A percentile compares a stretch with the other conserved stretches of the same genome.
These are phyloP conservation scores for Tylopilus felleus DNA, from an alignment of 768 basidiomycete species.

Conservation along the genomic window DNA sequence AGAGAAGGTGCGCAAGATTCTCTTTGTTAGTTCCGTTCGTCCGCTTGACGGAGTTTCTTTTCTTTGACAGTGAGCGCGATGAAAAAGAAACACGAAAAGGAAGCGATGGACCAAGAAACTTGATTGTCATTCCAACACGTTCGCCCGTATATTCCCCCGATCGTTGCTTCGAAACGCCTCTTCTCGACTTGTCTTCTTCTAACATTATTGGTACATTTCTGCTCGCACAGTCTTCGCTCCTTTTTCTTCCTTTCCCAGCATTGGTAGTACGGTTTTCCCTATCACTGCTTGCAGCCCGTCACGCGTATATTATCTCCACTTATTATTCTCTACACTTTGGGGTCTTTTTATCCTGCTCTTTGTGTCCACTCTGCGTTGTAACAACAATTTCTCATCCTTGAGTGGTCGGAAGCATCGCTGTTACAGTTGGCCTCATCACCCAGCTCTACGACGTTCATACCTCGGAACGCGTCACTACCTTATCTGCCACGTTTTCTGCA, in stretches of 20 bases:
- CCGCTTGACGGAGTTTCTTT: neutral
- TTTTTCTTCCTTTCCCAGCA: neutral
- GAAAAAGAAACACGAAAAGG: conserved; percentile 79
- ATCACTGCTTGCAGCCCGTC: neutral
- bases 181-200: conserved; percentile 2
- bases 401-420: neutral
- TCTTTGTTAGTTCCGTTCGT: neutral
- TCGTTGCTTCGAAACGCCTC: neutral
- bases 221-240: neutral
- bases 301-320: conserved; percentile 16
- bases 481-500: conserved; percentile 7
- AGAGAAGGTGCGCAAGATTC: conserved; percentile 63
- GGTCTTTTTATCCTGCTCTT: conserved; percentile 10
- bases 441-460: neutral
- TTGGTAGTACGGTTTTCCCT: neutral
- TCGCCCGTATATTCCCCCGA: neutral
- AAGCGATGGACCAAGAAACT: conserved; percentile 58
- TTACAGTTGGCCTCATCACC: neutral
- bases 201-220: conserved; percentile 21
- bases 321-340: conserved; percentile 15
- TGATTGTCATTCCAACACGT: conserved; percentile 8
- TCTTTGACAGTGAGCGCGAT: conserved; percentile 65
- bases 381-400: neutral
- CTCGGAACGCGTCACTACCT: neutral
- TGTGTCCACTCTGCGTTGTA: conserved; percentile 1